phyloP scores from a whole-genome alignment of 257 asterid genomes.

The Solanum rostratum region DNA sequence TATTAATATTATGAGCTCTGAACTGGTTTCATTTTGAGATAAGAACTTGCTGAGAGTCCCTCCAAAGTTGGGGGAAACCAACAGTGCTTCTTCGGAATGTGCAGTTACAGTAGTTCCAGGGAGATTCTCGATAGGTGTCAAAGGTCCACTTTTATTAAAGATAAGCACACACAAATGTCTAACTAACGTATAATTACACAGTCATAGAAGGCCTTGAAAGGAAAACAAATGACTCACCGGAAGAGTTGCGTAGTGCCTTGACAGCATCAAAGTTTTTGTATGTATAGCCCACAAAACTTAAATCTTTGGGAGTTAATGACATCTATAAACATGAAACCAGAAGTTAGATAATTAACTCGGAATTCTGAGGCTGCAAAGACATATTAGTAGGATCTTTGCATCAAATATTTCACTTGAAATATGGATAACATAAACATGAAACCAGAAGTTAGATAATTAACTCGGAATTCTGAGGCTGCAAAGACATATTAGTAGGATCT shows the following conservation, averaged over 20 bases:
- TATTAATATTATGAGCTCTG: not conserved
- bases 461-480: not conserved
- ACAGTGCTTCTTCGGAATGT: not conserved
- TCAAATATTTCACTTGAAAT: not conserved
- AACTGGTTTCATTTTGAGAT: not conserved
- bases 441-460: not conserved
- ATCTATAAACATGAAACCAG: slow-evolving; percentile 25
- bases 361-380: not conserved
- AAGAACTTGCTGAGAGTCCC: not conserved
- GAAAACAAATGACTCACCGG: slow-evolving; percentile 33
- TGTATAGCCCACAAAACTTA: slow-evolving; percentile 89
- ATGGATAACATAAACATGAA: slow-evolving; percentile 17
- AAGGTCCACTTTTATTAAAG: not conserved
- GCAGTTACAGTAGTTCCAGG: not conserved
- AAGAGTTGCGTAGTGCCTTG: slow-evolving; percentile 61
- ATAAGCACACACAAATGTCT: not conserved
- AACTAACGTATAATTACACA: not conserved
- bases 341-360: not conserved
- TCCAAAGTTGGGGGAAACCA: not conserved
- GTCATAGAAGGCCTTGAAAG: not conserved
- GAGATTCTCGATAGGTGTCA: not conserved
- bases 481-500: not conserved
- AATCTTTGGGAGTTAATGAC: slow-evolving; percentile 60
- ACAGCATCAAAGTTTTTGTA: slow-evolving; percentile 89
- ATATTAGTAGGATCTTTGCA: not conserved